phyloP scores from a whole-genome alignment of 225 moss, liverwort and hornwort genomes.

The Physcomitrium patens region DNA sequence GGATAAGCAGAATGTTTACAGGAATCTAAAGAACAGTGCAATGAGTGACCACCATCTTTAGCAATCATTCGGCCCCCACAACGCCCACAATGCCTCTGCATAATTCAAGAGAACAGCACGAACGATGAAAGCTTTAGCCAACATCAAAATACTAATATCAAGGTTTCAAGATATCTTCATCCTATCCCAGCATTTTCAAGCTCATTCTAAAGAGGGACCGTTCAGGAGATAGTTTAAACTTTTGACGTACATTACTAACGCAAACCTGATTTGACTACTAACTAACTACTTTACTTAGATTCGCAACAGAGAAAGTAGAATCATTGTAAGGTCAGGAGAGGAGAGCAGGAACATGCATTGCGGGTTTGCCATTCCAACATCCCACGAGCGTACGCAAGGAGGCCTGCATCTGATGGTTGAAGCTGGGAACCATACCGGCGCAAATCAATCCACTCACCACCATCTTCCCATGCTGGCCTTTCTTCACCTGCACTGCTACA shows the following conservation, averaged over 20 bases:
- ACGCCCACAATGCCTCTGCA: constrained; percentile 82
- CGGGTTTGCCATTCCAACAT: constrained; percentile 96
- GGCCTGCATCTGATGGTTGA: constrained; percentile 72
- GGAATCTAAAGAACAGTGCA: constrained; percentile 69
- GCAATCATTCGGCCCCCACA: constrained; percentile 74
- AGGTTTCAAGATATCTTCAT: neutral
- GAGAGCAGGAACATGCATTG: constrained; percentile 53
- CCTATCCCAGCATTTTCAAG: neutral
- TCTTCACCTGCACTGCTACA: constrained; percentile 78
- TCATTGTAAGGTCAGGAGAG: neutral
- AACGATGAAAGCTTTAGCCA: constrained; percentile 11
- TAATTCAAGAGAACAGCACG: constrained; percentile 18
- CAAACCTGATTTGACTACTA: neutral
- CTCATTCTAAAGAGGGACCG: constrained; percentile 9
- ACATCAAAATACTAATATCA: neutral
- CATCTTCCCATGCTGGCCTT: constrained; percentile 63
- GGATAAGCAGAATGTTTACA: constrained; percentile 81
- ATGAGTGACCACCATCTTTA: constrained; percentile 77
- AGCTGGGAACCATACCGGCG: constrained; percentile 73
- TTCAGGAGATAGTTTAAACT: constrained; percentile 9
- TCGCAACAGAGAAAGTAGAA: neutral
- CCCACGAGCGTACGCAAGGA: constrained; percentile 87
- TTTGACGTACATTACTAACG: neutral
- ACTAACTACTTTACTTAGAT: neutral
- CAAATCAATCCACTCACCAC: constrained; percentile 87